Evolutionary conservation across 805 yeast species (phyloP).

Genomic region (Metahyphopichia silvanorum): DNA sequence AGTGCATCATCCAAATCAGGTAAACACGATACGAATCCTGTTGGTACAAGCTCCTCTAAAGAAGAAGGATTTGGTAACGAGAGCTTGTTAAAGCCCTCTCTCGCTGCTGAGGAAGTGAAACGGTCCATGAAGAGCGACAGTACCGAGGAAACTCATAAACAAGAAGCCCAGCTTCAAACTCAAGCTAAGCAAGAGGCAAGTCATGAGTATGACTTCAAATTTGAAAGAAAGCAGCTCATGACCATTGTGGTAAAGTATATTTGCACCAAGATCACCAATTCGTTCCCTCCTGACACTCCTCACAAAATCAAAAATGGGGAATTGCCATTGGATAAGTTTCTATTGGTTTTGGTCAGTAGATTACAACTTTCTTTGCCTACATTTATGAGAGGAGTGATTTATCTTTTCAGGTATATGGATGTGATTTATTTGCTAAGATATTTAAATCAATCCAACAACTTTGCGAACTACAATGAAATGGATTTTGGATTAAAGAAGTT

Average conservation of each 20-base stretch:
- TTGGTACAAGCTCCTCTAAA: too few species aligned
- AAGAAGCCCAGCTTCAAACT: background rate
- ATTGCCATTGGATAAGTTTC: slow-evolving; percentile 38
- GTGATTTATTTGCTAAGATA: slow-evolving; percentile 42
- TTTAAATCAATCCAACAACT: slow-evolving; percentile 43
- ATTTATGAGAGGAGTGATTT: slow-evolving; percentile 40
- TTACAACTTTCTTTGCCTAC: slow-evolving; percentile 30
- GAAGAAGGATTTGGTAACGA: too few species aligned
- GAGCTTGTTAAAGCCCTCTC: too few species aligned
- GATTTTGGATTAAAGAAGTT: slow-evolving; percentile 39
- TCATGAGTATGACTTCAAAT: slow-evolving; percentile 13
- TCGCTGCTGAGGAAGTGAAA: slow-evolving; percentile 18
- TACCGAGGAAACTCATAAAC: slow-evolving; percentile 1
- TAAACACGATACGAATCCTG: slow-evolving; percentile 8
- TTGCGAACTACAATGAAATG: slow-evolving; percentile 42
- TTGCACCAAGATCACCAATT: slow-evolving; percentile 40
- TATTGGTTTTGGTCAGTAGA: slow-evolving; percentile 35
- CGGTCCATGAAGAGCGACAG: slow-evolving; percentile 12
- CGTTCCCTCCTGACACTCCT: slow-evolving; percentile 41
- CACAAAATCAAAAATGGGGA: slow-evolving; percentile 17
- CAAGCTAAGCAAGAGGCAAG: background rate
- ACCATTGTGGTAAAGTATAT: slow-evolving; percentile 39
- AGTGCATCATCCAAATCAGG: slow-evolving; percentile 5
- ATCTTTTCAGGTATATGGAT: slow-evolving; percentile 45
- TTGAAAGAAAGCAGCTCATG: slow-evolving; percentile 38